Percentiles rank a stretch among this genome's conserved stretches.
phyloP scores from a whole-genome alignment of 1,284 basidiomycete genomes.

The Malassezia sp. region DNA sequence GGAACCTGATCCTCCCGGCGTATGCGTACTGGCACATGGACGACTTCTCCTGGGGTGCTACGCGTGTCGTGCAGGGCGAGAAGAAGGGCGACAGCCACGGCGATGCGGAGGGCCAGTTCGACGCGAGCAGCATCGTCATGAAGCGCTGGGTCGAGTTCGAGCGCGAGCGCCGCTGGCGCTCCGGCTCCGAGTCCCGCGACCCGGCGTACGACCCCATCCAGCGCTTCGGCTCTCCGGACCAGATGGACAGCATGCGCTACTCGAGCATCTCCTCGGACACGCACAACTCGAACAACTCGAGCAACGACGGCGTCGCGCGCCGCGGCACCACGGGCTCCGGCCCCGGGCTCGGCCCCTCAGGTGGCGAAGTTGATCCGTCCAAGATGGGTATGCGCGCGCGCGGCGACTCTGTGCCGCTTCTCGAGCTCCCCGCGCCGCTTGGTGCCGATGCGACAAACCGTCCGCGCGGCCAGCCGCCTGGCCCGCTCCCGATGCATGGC shows the following conservation, averaged over 20 bases:
- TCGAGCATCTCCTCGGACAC: slow-evolving; percentile 15
- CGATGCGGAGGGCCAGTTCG: slow-evolving; percentile 66
- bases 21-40: slow-evolving; percentile 49
- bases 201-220: slow-evolving; percentile 52
- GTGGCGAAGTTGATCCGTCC: slow-evolving; percentile 10
- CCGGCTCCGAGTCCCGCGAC: slow-evolving; percentile 68
- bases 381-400: slow-evolving; percentile 25
- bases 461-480: background rate
- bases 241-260: slow-evolving; percentile 33
- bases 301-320: background rate
- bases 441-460: slow-evolving; percentile 22
- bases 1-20: slow-evolving; percentile 48
- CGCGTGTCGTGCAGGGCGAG: slow-evolving; percentile 46
- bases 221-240: slow-evolving; percentile 32
- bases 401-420: slow-evolving; percentile 37
- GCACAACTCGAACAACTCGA: background rate
- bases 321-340: slow-evolving; percentile 10
- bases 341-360: slow-evolving; percentile 1
- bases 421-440: slow-evolving; percentile 44
- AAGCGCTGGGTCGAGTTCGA: slow-evolving; percentile 99
- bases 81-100: slow-evolving; percentile 39
- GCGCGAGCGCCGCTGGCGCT: slow-evolving; percentile 84
- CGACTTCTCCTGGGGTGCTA: slow-evolving; percentile 49
- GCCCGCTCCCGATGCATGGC: background rate
- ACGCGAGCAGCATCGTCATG: slow-evolving; percentile 92